These are phyloP conservation scores for Apophysomyces ossiformis DNA, from an alignment of 371 early-diverging fungal genomes.

Conservation along the genomic window DNA sequence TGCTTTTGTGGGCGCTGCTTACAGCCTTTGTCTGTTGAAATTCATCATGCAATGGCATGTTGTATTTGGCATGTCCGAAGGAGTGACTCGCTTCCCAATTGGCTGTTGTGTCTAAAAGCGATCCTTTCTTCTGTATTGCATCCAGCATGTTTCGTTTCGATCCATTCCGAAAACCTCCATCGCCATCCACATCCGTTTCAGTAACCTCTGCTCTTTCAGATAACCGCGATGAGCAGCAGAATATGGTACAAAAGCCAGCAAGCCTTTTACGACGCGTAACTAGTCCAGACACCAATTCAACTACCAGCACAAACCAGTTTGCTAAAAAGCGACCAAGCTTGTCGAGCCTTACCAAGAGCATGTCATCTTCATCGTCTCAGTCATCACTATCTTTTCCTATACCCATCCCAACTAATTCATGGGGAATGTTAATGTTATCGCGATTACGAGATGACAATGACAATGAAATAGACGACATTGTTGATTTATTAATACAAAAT, in stretches of 20 bases:
- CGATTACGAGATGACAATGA: conserved; percentile 37
- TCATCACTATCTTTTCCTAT: conserved; percentile 43
- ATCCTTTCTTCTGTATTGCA: no score
- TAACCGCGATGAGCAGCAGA: background rate
- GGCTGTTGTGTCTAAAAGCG: no score
- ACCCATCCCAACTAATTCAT: conserved; percentile 55
- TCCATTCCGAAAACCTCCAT: background rate
- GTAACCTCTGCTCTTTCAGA: background rate
- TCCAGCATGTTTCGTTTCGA: conserved; percentile 1
- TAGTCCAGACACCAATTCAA: background rate
- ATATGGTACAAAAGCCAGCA: background rate
- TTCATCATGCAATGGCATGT: no score
- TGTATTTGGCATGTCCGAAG: no score
- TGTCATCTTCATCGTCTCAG: conserved; percentile 25
- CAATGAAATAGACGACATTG: conserved; percentile 46
- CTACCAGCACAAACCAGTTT: background rate
- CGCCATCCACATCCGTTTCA: background rate
- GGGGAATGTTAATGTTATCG: conserved; percentile 50
- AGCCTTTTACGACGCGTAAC: background rate
- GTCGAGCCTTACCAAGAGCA: conserved; percentile 26
- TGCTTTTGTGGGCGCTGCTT: no score
- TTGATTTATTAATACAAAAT: conserved; percentile 29
- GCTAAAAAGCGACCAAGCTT: conserved; percentile 27
- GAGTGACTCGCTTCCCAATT: no score
- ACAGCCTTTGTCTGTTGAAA: no score